Evolutionary conservation across 108 stramenopile genomes (phyloP), one percentile per base, ranked within the genome.

Genomic region (Pseudonitzschia pungens): DNA sequence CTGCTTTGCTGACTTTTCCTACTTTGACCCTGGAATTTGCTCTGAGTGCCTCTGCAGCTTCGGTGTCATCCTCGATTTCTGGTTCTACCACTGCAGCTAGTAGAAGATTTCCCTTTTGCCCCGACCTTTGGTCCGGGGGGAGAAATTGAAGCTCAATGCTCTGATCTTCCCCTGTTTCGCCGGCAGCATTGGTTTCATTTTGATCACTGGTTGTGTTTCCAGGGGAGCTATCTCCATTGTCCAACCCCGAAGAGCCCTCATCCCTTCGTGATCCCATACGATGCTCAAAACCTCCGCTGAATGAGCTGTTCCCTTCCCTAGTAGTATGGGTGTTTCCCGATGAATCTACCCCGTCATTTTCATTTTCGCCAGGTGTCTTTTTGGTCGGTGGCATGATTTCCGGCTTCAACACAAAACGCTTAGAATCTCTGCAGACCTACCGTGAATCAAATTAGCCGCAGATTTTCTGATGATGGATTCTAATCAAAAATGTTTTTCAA

Each of bases 1-100:
- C 91, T 22, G 72, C 80, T 68, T 94, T 94, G 45, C 82, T 81
- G 20, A 90, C 77, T 51, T 74, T 81, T n/a, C 77, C 72, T 4
- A 94, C 91, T 60, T 80, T 77, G 16, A 94, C 76, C 42, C 79
- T 69, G 15, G 90, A 87, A 65, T 92, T 92, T 31, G 90, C 93
- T 32, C 82, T 69, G 27, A 94, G 80, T 7, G 93, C 93, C 53
- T 82, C 89, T 0, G 89, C 91, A 36, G 93, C 93, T 16, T 90
- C 90, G 16, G 89, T 92, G 42, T 85, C 87, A 12, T 91, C 89
- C 26, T 84, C 85, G 77, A 92, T 89, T 27, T 74, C 66, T 9
- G 81, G 83, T 31, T 84, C 79, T 4, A 77, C 64, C n/a, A 53
- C 18, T 9, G 69, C 45, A 12, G 72, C 27, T 16, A 31, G 9